phyloP scores from a whole-genome alignment of 2,329 filamentous ascomycete species.

The Xylaria sp. region DNA sequence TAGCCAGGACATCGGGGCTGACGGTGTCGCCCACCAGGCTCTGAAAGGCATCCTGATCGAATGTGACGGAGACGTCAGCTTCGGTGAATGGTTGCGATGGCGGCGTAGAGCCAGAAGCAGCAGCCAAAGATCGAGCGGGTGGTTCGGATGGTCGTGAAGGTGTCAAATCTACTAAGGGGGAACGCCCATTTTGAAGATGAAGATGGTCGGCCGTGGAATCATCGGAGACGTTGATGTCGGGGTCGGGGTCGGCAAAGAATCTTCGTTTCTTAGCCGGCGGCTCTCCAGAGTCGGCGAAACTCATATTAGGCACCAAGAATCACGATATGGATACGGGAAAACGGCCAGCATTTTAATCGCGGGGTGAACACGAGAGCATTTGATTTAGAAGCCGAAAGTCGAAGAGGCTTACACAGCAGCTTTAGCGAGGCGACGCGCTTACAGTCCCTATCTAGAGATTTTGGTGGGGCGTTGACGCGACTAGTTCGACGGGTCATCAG shows the following conservation, averaged over 20 bases:
- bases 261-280: conserved; percentile 53
- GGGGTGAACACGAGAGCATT: neutral
- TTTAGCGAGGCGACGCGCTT: conserved; percentile 17
- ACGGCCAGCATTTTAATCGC: conserved; percentile 19
- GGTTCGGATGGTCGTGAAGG: conserved; percentile 41
- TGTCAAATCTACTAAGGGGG: conserved; percentile 40
- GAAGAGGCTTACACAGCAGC: neutral
- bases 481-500: conserved; percentile 51
- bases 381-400: neutral
- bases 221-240: conserved; percentile 43
- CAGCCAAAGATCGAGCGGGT: conserved; percentile 13
- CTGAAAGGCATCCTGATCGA: conserved; percentile 69
- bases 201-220: conserved; percentile 39
- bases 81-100: conserved; percentile 28
- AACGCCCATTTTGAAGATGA: conserved; percentile 34
- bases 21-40: conserved; percentile 69
- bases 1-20: conserved; percentile 57
- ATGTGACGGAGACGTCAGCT: conserved; percentile 51
- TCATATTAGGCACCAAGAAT: conserved; percentile 50
- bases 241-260: conserved; percentile 57
- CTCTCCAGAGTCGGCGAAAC: conserved; percentile 50
- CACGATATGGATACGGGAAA: neutral
- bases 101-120: neutral
- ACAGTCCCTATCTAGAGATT: neutral
- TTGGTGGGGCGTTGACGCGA: conserved; percentile 43